A percentile compares a stretch with the other conserved stretches of the same genome.
phyloP scores from a whole-genome alignment of 805 yeast species.

The Teunomyces aglyptinius region DNA sequence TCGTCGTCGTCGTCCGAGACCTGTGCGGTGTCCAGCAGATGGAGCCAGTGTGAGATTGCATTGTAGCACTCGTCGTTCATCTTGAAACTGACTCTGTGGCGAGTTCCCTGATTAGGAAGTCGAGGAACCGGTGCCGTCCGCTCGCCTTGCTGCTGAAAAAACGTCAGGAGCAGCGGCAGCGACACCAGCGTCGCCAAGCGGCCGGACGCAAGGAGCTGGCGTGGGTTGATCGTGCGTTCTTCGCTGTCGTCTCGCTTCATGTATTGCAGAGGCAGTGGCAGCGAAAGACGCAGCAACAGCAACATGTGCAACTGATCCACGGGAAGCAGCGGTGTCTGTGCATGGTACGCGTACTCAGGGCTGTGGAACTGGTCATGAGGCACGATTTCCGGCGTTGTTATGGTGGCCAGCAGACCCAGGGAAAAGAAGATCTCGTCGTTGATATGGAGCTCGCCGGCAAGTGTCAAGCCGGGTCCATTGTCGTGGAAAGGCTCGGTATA shows the following conservation, averaged over 20 bases:
- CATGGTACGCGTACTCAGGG: slow-evolving; percentile 7
- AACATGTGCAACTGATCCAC: slow-evolving; percentile 13
- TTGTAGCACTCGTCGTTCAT: slow-evolving; percentile 42
- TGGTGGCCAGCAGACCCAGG: slow-evolving; percentile 3
- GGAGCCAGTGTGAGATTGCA: slow-evolving; percentile 38
- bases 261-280: slow-evolving; percentile 6
- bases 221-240: slow-evolving; percentile 13
- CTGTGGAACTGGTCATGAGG: slow-evolving; percentile 2
- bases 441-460: slow-evolving; percentile 6
- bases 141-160: slow-evolving; percentile 1
- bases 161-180: slow-evolving; percentile 4
- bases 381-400: slow-evolving; percentile 5
- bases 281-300: slow-evolving; percentile 9
- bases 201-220: slow-evolving; percentile 10
- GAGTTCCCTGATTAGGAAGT: neutral
- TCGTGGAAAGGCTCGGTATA: neutral
- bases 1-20: slow-evolving; percentile 15
- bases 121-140: neutral
- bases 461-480: slow-evolving; percentile 1
- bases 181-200: slow-evolving; percentile 3
- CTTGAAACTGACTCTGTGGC: slow-evolving; percentile 12
- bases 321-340: slow-evolving; percentile 6
- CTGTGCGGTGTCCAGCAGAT: slow-evolving; percentile 9
- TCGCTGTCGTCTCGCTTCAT: slow-evolving; percentile 7
- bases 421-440: slow-evolving; percentile 8